Evolutionary conservation across 306 rosid genomes (phyloP).

Genomic region (Oxytropis ochrocephala): DNA sequence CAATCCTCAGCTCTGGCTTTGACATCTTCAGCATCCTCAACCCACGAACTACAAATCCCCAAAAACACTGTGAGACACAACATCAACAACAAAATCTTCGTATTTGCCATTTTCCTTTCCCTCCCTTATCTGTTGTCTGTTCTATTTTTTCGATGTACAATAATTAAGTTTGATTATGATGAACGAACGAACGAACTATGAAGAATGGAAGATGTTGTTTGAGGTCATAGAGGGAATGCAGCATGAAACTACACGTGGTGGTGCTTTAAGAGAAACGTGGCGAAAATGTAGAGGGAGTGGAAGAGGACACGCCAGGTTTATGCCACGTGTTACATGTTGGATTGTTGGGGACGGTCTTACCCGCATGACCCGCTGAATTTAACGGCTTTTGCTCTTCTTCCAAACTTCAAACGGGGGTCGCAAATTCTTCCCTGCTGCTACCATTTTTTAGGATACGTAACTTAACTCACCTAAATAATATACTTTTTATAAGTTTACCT

Average conservation of each 20-base stretch:
- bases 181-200: not conserved
- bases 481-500: too few relatives aligned
- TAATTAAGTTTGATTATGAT: not conserved
- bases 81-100: constrained; percentile 15
- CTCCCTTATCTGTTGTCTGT: not conserved
- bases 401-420: too few relatives aligned
- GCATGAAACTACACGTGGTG: constrained; percentile 48
- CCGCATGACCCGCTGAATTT: constrained; percentile 11
- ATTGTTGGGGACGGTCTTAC: not conserved
- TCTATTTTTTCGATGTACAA: not conserved
- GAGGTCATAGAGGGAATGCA: not conserved
- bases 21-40: constrained; percentile 18
- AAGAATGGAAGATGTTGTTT: constrained; percentile 2
- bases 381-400: too few relatives aligned
- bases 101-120: constrained; percentile 23
- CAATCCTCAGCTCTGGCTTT: constrained; percentile 20
- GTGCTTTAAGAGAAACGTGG: constrained; percentile 36
- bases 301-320: not conserved
- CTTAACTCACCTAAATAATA: too few relatives aligned
- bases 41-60: constrained; percentile 23
- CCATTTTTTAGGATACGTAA: too few relatives aligned
- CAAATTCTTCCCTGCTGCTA: too few relatives aligned
- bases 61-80: constrained; percentile 13
- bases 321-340: constrained; percentile 40
- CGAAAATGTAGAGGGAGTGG: not conserved